Conservation (phyloP, 2,329 filamentous ascomycete species). For the Hypoxylon rubiginosum region DNA sequence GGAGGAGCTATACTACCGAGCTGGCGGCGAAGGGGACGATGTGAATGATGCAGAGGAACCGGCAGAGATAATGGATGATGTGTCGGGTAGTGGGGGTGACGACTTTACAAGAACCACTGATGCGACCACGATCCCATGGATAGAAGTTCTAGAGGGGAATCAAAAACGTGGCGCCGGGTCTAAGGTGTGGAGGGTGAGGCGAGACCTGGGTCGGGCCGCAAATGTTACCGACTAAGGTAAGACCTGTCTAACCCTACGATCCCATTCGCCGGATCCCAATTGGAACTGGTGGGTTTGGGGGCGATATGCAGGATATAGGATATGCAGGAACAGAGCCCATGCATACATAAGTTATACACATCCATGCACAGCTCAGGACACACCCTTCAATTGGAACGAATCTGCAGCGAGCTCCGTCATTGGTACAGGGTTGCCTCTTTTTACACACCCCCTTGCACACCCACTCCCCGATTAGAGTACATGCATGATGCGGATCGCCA, state of each 20-base stretch:
- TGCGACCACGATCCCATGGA: constrained; percentile 65
- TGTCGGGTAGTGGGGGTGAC: constrained; percentile 47
- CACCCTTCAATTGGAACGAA: background rate
- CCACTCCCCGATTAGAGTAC: background rate
- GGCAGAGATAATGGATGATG: constrained; percentile 53
- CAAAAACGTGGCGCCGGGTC: constrained; percentile 70
- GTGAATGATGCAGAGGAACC: constrained; percentile 40
- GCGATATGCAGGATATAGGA: constrained; percentile 15
- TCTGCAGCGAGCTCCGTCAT: constrained; percentile 2
- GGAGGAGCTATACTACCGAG: constrained; percentile 67
- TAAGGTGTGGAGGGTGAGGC: constrained; percentile 73
- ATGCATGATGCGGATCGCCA: background rate
- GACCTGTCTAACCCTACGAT: constrained; percentile 38
- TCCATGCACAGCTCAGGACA: background rate
- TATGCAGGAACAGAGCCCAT: too few relatives aligned
- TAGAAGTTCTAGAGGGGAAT: constrained; percentile 68
- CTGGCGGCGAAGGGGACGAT: constrained; percentile 40
- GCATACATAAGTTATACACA: too few relatives aligned
- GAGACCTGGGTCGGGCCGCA: constrained; percentile 67
- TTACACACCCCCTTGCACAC: background rate
- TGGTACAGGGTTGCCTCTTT: background rate
- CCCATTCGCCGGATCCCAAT: constrained; percentile 1
- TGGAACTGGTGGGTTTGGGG: background rate
- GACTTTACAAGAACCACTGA: constrained; percentile 41
- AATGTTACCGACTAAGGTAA: constrained; percentile 53